Evolutionary conservation across 2,329 filamentous ascomycete genomes (phyloP).

Genomic region (Fusarium dlaminii): DNA sequence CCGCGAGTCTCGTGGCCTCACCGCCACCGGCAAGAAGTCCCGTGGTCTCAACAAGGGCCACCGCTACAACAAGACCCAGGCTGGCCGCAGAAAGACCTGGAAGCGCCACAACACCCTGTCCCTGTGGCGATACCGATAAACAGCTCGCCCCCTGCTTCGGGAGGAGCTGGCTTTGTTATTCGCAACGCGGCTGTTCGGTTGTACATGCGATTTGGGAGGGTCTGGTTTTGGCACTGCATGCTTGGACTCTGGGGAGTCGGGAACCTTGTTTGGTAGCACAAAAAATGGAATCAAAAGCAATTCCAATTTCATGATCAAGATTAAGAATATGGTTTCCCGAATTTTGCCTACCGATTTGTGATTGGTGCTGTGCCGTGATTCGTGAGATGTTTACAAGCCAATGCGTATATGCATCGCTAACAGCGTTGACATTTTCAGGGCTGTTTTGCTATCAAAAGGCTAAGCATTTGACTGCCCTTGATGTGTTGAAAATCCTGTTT

Average conservation of each 20-base stretch:
- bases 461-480: not conserved
- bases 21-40: conserved; percentile 98
- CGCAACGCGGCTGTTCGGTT: conserved; percentile 23
- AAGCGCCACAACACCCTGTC: conserved; percentile 99
- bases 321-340: conserved; percentile 40
- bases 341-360: conserved; percentile 1
- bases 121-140: conserved; percentile 96
- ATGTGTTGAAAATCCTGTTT: not conserved
- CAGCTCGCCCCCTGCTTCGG: conserved; percentile 26
- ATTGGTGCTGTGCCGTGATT: not conserved
- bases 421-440: not conserved
- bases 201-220: conserved; percentile 38
- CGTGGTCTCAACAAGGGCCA: conserved; percentile 99
- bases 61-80: conserved; percentile 97
- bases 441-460: not conserved
- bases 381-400: not conserved
- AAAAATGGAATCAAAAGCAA: conserved; percentile 47
- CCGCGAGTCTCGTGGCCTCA: conserved; percentile 97
- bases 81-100: conserved; percentile 99
- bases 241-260: conserved; percentile 47
- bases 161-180: conserved; percentile 12
- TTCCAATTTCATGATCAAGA: conserved; percentile 41
- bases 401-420: not conserved
- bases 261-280: conserved; percentile 45
- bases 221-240: conserved; percentile 46